A percentile compares a stretch with the other conserved stretches of the same genome.
phyloP scores from a whole-genome alignment of 352 stramenopile species.

The Thalassiosira hispida region DNA sequence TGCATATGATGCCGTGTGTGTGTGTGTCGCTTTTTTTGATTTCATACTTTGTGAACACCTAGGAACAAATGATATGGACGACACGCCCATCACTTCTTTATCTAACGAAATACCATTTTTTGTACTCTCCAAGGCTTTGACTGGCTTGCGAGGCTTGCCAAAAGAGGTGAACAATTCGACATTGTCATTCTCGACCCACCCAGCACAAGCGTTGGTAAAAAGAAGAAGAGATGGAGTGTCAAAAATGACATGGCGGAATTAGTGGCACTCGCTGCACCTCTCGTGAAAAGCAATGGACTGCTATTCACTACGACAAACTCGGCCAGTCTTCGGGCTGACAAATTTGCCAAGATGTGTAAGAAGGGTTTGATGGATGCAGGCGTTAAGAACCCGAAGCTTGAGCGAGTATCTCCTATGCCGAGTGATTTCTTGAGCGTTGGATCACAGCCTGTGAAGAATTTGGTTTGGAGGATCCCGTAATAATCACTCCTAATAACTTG shows the following conservation, averaged over 20 bases:
- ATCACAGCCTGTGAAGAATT: conserved; percentile 73
- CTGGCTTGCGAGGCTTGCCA: conserved; percentile 72
- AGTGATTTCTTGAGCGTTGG: conserved; percentile 74
- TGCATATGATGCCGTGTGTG: no score
- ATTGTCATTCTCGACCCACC: conserved; percentile 84
- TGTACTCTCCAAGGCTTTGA: conserved; percentile 65
- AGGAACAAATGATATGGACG: no score
- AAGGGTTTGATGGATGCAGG: conserved; percentile 69
- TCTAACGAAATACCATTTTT: conserved; percentile 13
- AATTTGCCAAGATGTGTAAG: conserved; percentile 72
- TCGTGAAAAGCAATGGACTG: conserved; percentile 71
- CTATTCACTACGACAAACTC: conserved; percentile 78
- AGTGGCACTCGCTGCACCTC: conserved; percentile 67
- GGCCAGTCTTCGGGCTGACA: conserved; percentile 59
- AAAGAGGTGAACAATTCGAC: conserved; percentile 81
- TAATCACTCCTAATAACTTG: no score
- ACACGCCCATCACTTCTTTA: no score
- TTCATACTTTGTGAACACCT: no score
- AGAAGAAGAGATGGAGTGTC: conserved; percentile 81
- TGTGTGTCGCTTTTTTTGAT: conserved; percentile 1
- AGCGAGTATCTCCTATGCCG: conserved; percentile 78
- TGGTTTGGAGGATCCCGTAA: conserved; percentile 72
- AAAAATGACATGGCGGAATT: conserved; percentile 77
- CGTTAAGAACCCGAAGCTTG: conserved; percentile 61
- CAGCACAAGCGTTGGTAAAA: conserved; percentile 76